phyloP scores from a whole-genome alignment of 177 flowering plant genomes.

The Vitis hybrid region DNA sequence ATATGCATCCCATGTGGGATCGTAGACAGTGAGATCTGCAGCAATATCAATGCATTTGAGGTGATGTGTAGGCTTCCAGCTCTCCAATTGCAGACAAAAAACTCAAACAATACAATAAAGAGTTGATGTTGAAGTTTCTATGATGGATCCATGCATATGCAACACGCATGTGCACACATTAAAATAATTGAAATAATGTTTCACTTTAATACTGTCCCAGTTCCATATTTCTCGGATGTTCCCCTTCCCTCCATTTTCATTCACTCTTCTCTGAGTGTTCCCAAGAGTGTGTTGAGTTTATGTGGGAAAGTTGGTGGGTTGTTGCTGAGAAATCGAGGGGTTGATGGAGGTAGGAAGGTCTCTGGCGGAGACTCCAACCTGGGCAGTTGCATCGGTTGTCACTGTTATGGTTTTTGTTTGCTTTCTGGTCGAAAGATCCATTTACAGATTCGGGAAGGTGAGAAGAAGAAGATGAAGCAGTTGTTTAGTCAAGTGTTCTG shows the following conservation, averaged over 20 bases:
- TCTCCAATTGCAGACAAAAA: too few species aligned
- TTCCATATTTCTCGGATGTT: constrained; percentile 35
- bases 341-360: constrained; percentile 56
- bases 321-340: constrained; percentile 23
- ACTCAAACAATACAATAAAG: too few species aligned
- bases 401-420: constrained; percentile 85
- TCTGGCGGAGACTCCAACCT: constrained; percentile 84
- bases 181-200: too few species aligned
- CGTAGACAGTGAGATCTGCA: too few species aligned
- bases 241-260: constrained; percentile 5
- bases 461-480: neutral
- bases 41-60: too few species aligned
- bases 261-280: constrained; percentile 2
- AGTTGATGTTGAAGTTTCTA: too few species aligned
- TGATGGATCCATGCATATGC: too few species aligned
- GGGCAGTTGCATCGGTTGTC: constrained; percentile 81
- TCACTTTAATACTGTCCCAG: neutral
- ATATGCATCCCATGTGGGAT: too few species aligned
- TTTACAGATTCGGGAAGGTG: constrained; percentile 85
- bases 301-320: neutral
- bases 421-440: constrained; percentile 65
- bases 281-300: constrained; percentile 1
- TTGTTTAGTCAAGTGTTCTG: neutral
- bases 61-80: too few species aligned
- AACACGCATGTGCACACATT: too few species aligned